Evolutionary conservation across 768 basidiomycete genomes (phyloP), one percentile per base, ranked within the genome.

Genomic region (Boletus sp.): DNA sequence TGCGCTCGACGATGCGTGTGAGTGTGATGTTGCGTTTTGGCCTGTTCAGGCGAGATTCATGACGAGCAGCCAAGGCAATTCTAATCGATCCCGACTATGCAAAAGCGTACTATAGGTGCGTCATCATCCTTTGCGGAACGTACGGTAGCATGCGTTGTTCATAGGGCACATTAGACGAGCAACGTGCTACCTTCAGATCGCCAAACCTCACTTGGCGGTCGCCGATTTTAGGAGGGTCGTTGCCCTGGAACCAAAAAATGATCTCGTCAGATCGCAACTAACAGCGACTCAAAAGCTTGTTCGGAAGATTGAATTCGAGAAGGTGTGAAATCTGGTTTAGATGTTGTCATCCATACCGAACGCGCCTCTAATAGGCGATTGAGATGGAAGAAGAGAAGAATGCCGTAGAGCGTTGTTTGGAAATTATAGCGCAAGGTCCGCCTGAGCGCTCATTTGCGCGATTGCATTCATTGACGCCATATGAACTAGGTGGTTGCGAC

Each of bases 241-340:
- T 18, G 67, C 77, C 8, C 72, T 98, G 9, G 97, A 99, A 68
- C 94, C 96, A 1, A 81, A 85, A 37, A 98, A 98, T 70, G 86
- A 86, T 32, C 75, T 84, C 11, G 90, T 94, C 10, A 83, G 86
- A 54, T 76, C 82, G 36, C 95, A 98, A 71, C 73, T 98, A 64
- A 81, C 85, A 17, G 83, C 90, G 36, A 97, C 97, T 2, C 90
- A 93, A 69, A 99, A 98, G 75, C 81, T 98, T 47, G 83, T 96
- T 50, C 81, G 92, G 39, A 86, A 86, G 68, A 89, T 92, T 59
- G 92, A 94, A 65, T 96, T 96, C 63, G 94, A 97, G 72, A 95
- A 94, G 81, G 92, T 87, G 30, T 37, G 73, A 62, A 11, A 33
- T 36, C 7, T 14, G 11, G 15, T 35, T 28, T 12, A 17, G 32